phyloP scores from a whole-genome alignment of 192 early-diverging fungal species.

The Diversispora epigaea region DNA sequence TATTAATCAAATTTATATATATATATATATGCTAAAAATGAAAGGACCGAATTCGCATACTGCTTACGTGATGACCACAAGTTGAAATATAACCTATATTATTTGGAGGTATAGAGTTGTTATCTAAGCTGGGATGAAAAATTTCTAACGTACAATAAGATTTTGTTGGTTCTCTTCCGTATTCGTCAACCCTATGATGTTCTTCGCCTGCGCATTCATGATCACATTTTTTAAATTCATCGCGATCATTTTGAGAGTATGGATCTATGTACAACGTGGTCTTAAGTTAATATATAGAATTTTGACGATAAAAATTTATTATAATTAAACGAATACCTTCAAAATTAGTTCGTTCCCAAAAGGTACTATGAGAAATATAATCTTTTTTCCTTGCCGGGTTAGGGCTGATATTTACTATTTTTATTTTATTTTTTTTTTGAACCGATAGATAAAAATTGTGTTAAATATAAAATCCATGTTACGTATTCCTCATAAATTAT shows the following conservation, averaged over 20 bases:
- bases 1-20: too few relatives aligned
- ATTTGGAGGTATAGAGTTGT: neutral
- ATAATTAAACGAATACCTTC: slow-evolving; percentile 21
- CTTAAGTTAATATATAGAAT: too few relatives aligned
- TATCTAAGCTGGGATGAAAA: slow-evolving; percentile 6
- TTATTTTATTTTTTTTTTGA: neutral
- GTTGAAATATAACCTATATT: slow-evolving; percentile 20
- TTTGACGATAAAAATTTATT: neutral
- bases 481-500: too few relatives aligned
- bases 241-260: slow-evolving; percentile 35
- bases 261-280: slow-evolving; percentile 31
- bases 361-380: slow-evolving; percentile 36
- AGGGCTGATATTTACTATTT: slow-evolving; percentile 28
- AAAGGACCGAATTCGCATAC: neutral
- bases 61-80: slow-evolving; percentile 34
- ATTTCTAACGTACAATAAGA: slow-evolving; percentile 24
- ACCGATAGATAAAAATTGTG: too few relatives aligned
- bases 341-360: slow-evolving; percentile 43
- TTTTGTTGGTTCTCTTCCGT: slow-evolving; percentile 2
- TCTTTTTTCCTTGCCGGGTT: slow-evolving; percentile 30
- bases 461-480: too few relatives aligned
- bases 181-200: slow-evolving; percentile 20
- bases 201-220: slow-evolving; percentile 37
- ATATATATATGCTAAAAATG: neutral
- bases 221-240: slow-evolving; percentile 40